A percentile compares a stretch with the other conserved stretches of the same genome.
Evolutionary conservation across 129 eudicot genomes (phyloP).

Genomic region (Artemisia annua): DNA sequence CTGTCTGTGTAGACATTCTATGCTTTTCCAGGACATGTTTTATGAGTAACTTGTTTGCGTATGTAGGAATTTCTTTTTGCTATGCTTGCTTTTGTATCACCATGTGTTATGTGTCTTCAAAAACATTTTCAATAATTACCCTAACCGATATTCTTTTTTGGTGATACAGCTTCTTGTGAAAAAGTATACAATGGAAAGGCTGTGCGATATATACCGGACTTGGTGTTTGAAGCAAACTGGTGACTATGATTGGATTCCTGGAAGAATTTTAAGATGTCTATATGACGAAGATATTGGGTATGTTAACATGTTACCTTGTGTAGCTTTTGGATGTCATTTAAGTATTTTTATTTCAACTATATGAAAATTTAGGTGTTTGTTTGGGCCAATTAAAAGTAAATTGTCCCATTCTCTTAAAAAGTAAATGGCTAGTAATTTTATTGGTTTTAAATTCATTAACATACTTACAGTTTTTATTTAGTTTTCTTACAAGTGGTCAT

Average conservation of each 20-base stretch:
- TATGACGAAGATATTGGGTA: constrained; percentile 89
- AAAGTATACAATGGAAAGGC: constrained; percentile 79
- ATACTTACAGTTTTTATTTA: too few relatives aligned
- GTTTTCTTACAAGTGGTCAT: too few relatives aligned
- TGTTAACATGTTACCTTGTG: not conserved
- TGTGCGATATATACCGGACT: constrained; percentile 69
- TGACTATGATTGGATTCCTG: constrained; percentile 91
- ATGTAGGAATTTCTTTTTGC: not conserved
- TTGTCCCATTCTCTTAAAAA: too few relatives aligned
- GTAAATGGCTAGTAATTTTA: too few relatives aligned
- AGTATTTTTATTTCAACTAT: not conserved
- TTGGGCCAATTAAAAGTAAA: too few relatives aligned
- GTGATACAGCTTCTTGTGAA: constrained; percentile 69
- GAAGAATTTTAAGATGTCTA: constrained; percentile 77
- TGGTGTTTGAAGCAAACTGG: constrained; percentile 52
- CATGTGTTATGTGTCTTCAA: not conserved
- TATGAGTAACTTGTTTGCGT: not conserved
- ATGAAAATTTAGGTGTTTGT: too few relatives aligned
- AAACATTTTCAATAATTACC: not conserved
- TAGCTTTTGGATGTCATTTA: constrained; percentile 4
- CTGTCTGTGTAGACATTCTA: not conserved
- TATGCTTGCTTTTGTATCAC: not conserved
- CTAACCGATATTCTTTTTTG: constrained; percentile 14
- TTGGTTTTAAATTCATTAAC: too few relatives aligned
- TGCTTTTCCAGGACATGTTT: not conserved